Evolutionary conservation across 2,329 filamentous ascomycete species (phyloP).

Genomic region (Diplodia sapinea): DNA sequence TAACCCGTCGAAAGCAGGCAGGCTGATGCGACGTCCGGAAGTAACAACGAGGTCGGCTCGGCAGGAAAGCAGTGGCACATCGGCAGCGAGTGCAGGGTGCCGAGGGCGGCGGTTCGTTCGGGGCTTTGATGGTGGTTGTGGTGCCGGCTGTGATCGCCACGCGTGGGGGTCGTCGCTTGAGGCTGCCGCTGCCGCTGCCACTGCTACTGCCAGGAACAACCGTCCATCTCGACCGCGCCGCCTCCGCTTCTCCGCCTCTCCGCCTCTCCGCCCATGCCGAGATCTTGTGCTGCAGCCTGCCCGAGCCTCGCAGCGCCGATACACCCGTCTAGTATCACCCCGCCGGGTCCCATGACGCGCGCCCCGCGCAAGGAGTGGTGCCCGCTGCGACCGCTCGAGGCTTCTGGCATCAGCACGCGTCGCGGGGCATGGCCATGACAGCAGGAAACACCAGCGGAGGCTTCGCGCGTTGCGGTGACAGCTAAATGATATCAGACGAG

Average conservation of each 20-base stretch:
- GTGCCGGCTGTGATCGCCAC: constrained; percentile 1
- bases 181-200: not conserved
- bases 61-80: constrained; percentile 7
- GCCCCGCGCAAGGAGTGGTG: constrained; percentile 5
- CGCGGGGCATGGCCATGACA: not conserved
- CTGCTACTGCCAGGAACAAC: constrained; percentile 1
- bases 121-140: not conserved
- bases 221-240: no score
- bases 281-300: not conserved
- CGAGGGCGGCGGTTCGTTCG: not conserved
- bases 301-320: not conserved
- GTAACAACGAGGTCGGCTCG: constrained; percentile 15
- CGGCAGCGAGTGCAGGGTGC: constrained; percentile 1
- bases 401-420: no score
- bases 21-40: constrained; percentile 9
- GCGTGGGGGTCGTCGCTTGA: constrained; percentile 18
- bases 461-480: not conserved
- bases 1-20: not conserved
- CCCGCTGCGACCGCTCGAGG: not conserved
- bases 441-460: not conserved
- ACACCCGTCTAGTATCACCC: constrained; percentile 1
- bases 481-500: not conserved
- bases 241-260: not conserved
- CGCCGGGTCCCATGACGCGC: constrained; percentile 17
- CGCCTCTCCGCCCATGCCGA: not conserved